Base-by-base conservation (phyloP, 140 eudicot genomes). In the Stevia rebaudiana region DNA sequence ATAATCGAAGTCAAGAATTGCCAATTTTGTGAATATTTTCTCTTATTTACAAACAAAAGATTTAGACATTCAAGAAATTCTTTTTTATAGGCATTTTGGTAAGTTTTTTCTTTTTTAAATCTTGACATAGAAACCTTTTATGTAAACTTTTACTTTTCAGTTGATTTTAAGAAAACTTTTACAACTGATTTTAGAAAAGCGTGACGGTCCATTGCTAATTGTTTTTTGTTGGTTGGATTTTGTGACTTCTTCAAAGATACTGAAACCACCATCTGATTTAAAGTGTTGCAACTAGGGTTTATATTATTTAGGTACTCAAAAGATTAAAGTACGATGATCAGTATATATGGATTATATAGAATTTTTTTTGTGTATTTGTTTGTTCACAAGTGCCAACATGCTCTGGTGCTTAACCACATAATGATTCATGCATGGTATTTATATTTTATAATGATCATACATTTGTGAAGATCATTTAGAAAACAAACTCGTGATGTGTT, bases 211-310 rank as follows among this genome's bases (percentile, higher is more conserved):
- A 23, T 51, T 64, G 57, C 43, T 30, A 46, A 24, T 43, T 46
- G 31, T 64, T 44, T 30, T 18, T 25, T 16, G 30, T 47, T 64
- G 44, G 22, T 12, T 51, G 70, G 56, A 46, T 64, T 64, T 18
- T 30, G 28, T 30, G 42, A 47, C 57, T 30, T 46, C 10, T 16
- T 11, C 9, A 17, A n/a, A 43, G 44, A 28, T 5, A 15, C 37
- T 22, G 24, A 8, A 33, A 51, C 18, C 51, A 51, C 51, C 8
- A 12, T 51, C 16, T 6, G 15, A 35, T n/a, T n/a, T n/a, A n/a
- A n/a, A n/a, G n/a, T n/a, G n/a, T n/a, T n/a, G n/a, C n/a, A n/a
- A n/a, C n/a, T n/a, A n/a, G n/a, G n/a, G n/a, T n/a, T n/a, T n/a
- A n/a, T n/a, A n/a, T n/a, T n/a, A n/a, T n/a, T n/a, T n/a, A n/a